Conservation (phyloP, 2,329 filamentous ascomycete species). For the Paramyrothecium roridum region DNA sequence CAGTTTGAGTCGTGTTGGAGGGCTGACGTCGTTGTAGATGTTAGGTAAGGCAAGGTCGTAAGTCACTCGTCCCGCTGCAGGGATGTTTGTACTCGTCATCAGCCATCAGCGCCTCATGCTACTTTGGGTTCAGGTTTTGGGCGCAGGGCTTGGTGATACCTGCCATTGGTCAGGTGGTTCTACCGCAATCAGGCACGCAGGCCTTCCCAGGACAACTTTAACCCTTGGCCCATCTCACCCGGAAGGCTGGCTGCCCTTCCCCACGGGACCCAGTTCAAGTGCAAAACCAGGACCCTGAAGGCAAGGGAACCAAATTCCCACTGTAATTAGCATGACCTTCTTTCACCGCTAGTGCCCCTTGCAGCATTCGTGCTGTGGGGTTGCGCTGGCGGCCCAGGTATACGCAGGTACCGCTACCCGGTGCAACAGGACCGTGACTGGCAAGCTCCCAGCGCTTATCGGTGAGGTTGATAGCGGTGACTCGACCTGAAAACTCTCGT, state of each 20-base stretch:
- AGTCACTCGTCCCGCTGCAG: too few species aligned
- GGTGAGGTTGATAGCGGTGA: too few species aligned
- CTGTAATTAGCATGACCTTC: background rate
- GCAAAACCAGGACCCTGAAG: background rate
- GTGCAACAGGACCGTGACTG: too few species aligned
- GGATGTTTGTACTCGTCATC: background rate
- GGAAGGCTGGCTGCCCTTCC: background rate
- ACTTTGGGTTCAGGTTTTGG: background rate
- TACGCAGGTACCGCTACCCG: background rate
- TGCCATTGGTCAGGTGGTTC: background rate
- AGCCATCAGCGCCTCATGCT: background rate
- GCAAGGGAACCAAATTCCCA: background rate
- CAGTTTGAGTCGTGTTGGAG: background rate
- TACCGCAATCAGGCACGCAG: background rate
- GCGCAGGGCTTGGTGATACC: too few species aligned
- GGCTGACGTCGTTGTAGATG: background rate
- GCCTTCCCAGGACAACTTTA: background rate
- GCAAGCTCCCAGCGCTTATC: too few species aligned
- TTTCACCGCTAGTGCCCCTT: background rate
- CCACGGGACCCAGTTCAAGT: background rate
- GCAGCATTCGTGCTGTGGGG: background rate
- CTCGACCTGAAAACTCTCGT: too few species aligned
- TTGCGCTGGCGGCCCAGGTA: too few species aligned
- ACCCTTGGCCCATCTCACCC: background rate
- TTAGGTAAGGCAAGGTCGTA: too few species aligned